A percentile compares a stretch with the other conserved stretches of the same genome.
Evolutionary conservation across 2,329 filamentous ascomycete species (phyloP).

Genomic region (Scolecobasidium constrictum): DNA sequence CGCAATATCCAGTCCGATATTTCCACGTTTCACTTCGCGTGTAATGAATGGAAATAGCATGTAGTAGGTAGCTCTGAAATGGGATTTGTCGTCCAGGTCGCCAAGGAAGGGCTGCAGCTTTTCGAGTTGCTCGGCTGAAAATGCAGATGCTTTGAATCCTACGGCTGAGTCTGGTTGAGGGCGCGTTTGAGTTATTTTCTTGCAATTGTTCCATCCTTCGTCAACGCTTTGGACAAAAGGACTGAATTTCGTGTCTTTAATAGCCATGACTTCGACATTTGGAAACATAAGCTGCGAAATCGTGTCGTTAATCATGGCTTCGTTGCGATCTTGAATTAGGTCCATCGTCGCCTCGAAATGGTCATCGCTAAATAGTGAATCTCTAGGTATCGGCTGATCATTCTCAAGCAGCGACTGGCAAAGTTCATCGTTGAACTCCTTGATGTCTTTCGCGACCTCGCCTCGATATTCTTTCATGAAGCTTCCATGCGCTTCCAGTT

Average conservation of each 20-base stretch:
- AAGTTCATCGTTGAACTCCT: conserved; percentile 20
- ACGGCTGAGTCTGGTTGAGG: conserved; percentile 36
- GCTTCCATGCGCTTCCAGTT: conserved; percentile 30
- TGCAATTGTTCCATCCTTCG: conserved; percentile 17
- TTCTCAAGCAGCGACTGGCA: conserved; percentile 21
- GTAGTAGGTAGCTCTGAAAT: conserved; percentile 13
- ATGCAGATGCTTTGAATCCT: conserved; percentile 30
- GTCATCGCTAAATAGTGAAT: conserved; percentile 28
- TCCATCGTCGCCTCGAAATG: conserved; percentile 25
- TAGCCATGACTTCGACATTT: conserved; percentile 26
- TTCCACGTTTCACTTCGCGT: conserved; percentile 14
- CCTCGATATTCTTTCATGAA: conserved; percentile 25
- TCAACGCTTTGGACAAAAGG: conserved; percentile 2
- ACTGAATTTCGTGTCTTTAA: conserved; percentile 9
- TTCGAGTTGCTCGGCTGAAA: conserved; percentile 18
- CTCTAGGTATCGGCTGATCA: conserved; percentile 21
- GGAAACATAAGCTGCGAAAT: conserved; percentile 28
- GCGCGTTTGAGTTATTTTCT: conserved; percentile 23
- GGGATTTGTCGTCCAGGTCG: conserved; percentile 9
- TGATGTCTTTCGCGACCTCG: conserved; percentile 17
- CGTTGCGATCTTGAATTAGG: conserved; percentile 22
- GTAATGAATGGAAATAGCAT: conserved; percentile 17
- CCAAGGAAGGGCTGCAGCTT: neutral
- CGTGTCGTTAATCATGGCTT: conserved; percentile 26
- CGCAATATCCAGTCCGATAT: conserved; percentile 13